Conservation (phyloP, 2,329 filamentous ascomycete species). For the Fusarium compactum region DNA sequence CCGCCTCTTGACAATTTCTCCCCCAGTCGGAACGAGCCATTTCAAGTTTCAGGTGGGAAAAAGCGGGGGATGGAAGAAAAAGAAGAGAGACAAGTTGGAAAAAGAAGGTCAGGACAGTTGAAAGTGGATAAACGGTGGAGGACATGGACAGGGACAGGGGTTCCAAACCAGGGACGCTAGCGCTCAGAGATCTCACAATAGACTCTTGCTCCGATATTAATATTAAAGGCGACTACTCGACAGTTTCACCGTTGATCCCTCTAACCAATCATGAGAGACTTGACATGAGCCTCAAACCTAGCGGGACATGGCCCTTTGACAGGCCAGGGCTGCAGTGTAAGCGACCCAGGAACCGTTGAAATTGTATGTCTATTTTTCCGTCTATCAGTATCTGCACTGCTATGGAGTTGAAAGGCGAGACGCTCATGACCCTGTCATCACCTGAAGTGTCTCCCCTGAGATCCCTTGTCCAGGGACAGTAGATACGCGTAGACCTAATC, state of each 20-base stretch:
- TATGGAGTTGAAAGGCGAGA: slow-evolving; percentile 32
- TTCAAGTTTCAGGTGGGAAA: slow-evolving; percentile 36
- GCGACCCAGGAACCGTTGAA: slow-evolving; percentile 21
- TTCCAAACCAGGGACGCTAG: not conserved
- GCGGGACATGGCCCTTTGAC: slow-evolving; percentile 13
- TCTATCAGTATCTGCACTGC: slow-evolving; percentile 34
- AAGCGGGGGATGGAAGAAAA: slow-evolving; percentile 5
- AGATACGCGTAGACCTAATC: not conserved
- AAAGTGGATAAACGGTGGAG: not conserved
- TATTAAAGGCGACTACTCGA: slow-evolving; percentile 3
- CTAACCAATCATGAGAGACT: slow-evolving; percentile 29
- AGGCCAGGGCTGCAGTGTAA: slow-evolving; percentile 17
- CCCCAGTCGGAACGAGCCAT: slow-evolving; percentile 34
- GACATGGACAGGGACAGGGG: not conserved
- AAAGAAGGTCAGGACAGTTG: not conserved
- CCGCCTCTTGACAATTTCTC: slow-evolving; percentile 16
- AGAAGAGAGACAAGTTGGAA: not conserved
- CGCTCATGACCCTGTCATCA: slow-evolving; percentile 1
- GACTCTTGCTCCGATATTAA: slow-evolving; percentile 36
- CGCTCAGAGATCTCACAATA: not conserved
- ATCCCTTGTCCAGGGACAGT: not conserved
- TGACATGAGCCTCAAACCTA: slow-evolving; percentile 41
- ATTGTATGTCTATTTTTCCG: slow-evolving; percentile 36
- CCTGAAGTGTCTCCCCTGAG: slow-evolving; percentile 6
- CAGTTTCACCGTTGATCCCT: slow-evolving; percentile 30